These are phyloP conservation scores for Daucus carota DNA, from an alignment of 129 eudicot species.

Conservation along the genomic window DNA sequence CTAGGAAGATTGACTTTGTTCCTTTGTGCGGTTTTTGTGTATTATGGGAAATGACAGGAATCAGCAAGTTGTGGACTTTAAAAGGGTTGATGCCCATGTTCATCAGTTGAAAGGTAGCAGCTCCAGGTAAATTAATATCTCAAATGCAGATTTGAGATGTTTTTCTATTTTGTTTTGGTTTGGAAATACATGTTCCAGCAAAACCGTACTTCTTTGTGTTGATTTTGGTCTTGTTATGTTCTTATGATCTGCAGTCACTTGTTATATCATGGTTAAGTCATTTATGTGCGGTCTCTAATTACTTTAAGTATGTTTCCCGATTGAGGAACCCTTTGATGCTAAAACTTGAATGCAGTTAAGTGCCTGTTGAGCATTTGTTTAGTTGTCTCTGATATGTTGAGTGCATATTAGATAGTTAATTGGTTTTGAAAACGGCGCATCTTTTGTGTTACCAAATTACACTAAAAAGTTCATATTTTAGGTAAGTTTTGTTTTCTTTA, in stretches of 20 bases:
- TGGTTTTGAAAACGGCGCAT: not conserved
- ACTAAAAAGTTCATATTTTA: not conserved
- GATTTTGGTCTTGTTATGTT: not conserved
- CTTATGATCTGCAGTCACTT: not conserved
- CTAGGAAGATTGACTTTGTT: not conserved
- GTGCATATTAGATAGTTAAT: not conserved
- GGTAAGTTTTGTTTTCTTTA: not conserved
- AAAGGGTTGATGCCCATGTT: constrained; percentile 12
- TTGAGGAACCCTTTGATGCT: not conserved
- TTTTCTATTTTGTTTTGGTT: not conserved
- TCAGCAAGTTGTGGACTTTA: constrained; percentile 18
- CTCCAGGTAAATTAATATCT: not conserved
- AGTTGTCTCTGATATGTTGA: not conserved
- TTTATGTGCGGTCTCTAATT: not conserved
- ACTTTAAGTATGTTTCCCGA: not conserved
- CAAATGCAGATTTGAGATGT: not conserved
- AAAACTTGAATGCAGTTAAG: not conserved
- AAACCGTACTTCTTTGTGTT: not conserved
- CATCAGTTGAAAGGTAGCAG: constrained; percentile 14
- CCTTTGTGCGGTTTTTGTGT: not conserved
- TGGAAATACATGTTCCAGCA: not conserved
- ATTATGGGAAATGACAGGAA: not conserved
- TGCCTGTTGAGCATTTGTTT: not conserved
- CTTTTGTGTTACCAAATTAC: not conserved
- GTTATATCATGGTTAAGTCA: not conserved